These are phyloP conservation scores for Lavandula angustifolia DNA, from an alignment of 257 asterid genomes.

Conservation along the genomic window DNA sequence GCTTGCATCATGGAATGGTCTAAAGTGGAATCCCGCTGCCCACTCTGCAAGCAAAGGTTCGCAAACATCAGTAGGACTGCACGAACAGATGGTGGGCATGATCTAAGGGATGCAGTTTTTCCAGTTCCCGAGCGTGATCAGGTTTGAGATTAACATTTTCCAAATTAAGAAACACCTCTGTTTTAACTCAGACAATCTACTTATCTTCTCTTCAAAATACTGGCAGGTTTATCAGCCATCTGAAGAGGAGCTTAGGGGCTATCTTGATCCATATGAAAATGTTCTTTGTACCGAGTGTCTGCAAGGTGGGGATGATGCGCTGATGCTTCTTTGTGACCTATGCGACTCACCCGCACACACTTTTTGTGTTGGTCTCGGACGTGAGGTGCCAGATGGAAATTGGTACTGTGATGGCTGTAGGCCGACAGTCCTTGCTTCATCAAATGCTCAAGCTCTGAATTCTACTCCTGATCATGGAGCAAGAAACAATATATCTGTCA, in stretches of 20 bases:
- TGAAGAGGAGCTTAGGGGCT: conserved; percentile 87
- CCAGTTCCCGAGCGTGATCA: conserved; percentile 87
- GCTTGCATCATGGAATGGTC: conserved; percentile 98
- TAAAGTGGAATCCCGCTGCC: conserved; percentile 94
- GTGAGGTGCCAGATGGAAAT: conserved; percentile 91
- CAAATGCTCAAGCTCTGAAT: conserved; percentile 44
- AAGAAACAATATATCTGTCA: conserved; percentile 33
- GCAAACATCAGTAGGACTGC: conserved; percentile 62
- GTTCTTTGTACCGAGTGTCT: conserved; percentile 76
- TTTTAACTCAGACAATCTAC: neutral
- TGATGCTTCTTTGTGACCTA: conserved; percentile 87
- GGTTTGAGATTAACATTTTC: conserved; percentile 41
- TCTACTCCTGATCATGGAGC: conserved; percentile 50
- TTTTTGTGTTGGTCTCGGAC: conserved; percentile 82
- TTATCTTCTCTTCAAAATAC: conserved; percentile 10
- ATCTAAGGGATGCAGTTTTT: conserved; percentile 53
- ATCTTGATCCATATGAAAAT: conserved; percentile 75
- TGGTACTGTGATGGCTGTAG: conserved; percentile 97
- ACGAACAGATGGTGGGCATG: conserved; percentile 50
- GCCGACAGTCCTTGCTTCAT: conserved; percentile 65
- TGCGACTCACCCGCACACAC: conserved; percentile 94
- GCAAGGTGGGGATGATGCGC: conserved; percentile 82
- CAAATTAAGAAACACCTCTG: conserved; percentile 10
- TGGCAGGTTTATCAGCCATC: conserved; percentile 91
- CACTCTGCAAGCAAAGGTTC: conserved; percentile 90